These are phyloP conservation scores for Tylopilus orsonianus DNA, from an alignment of 1,284 basidiomycete genomes.

Conservation along the genomic window DNA sequence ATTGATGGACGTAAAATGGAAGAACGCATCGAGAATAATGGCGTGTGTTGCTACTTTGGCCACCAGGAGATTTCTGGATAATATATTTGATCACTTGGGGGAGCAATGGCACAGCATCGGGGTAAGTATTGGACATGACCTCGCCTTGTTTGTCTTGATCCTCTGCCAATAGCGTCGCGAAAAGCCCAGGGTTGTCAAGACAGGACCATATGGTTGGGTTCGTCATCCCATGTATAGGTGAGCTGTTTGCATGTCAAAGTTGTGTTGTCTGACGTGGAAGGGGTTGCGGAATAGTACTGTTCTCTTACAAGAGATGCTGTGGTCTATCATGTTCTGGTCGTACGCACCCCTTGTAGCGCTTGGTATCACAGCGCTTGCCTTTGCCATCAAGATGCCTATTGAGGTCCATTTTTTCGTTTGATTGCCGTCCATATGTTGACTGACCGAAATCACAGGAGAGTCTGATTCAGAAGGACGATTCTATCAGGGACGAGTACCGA, in stretches of 20 bases:
- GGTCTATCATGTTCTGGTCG: conserved; percentile 35
- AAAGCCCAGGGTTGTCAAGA: conserved; percentile 24
- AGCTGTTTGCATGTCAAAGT: neutral
- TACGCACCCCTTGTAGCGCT: conserved; percentile 31
- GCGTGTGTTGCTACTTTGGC: conserved; percentile 9
- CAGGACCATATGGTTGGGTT: conserved; percentile 29
- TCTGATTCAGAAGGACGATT: conserved; percentile 17
- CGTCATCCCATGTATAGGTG: conserved; percentile 28
- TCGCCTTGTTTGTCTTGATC: neutral
- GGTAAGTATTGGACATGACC: conserved; percentile 17
- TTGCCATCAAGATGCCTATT: conserved; percentile 35
- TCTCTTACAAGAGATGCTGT: neutral
- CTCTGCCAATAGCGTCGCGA: conserved; percentile 24
- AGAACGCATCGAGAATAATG: conserved; percentile 7
- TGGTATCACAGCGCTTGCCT: conserved; percentile 17
- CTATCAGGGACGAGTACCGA: conserved; percentile 26
- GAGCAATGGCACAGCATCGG: conserved; percentile 22
- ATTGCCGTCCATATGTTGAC: neutral
- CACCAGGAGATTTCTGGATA: neutral
- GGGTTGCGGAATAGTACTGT: too few species aligned
- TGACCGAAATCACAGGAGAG: conserved; percentile 12
- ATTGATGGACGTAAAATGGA: neutral
- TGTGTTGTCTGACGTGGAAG: too few species aligned
- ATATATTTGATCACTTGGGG: conserved; percentile 10
- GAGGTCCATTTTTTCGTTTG: conserved; percentile 22